phyloP scores from a whole-genome alignment of 1,284 basidiomycete species.

The Ustilago vetiveriae region DNA sequence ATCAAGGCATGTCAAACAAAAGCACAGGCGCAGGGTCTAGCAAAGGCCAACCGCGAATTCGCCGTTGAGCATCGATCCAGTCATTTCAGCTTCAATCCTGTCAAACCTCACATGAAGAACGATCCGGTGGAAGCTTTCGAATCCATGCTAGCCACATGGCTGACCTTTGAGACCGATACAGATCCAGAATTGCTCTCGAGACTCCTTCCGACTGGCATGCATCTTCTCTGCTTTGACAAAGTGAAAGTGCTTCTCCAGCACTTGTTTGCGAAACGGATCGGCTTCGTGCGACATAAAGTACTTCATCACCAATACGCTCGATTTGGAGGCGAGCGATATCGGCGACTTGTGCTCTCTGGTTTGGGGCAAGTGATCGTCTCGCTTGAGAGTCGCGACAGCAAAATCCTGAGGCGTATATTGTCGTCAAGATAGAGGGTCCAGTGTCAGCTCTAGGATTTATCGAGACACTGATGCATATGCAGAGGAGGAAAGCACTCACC shows the following conservation, averaged over 20 bases:
- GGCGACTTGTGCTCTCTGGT: conserved; percentile 2
- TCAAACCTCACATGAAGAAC: no score
- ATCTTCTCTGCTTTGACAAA: conserved; percentile 58
- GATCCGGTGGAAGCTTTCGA: no score
- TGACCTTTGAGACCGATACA: conserved; percentile 45
- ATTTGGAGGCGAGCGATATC: conserved; percentile 12
- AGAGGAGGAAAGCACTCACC: conserved; percentile 6
- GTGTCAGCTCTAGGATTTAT: no score
- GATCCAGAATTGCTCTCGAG: conserved; percentile 61
- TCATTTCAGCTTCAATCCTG: no score
- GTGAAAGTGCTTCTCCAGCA: conserved; percentile 47
- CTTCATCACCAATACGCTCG: conserved; percentile 47
- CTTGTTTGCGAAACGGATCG: conserved; percentile 47
- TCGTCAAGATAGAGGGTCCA: no score
- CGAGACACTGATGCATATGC: no score
- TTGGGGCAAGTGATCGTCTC: not conserved
- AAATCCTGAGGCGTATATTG: conserved; percentile 22
- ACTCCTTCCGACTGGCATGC: conserved; percentile 55
- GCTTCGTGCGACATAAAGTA: conserved; percentile 58
- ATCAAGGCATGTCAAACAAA: not conserved
- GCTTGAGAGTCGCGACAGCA: conserved; percentile 19
- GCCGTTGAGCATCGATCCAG: not conserved
- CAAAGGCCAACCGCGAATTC: no score
- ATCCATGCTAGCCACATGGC: not conserved
- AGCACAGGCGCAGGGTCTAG: conserved; percentile 23